phyloP scores from a whole-genome alignment of 129 eudicot species.

The Gnaphalium uliginosum region DNA sequence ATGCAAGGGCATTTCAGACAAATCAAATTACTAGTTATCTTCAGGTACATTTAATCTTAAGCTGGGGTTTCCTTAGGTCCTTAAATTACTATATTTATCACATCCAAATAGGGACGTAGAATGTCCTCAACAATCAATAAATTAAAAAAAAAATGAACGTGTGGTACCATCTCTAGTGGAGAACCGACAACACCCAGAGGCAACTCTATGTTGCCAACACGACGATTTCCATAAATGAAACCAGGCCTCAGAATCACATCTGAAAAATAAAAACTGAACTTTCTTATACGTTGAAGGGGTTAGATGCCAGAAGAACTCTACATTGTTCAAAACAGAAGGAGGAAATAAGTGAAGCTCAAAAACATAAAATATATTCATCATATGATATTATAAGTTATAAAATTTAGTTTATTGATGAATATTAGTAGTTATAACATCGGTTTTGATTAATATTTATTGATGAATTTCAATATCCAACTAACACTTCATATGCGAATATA shows the following conservation, averaged over 20 bases:
- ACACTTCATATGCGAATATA: too few species aligned
- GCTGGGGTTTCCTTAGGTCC: neutral
- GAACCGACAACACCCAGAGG: conserved; percentile 85
- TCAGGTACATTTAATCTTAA: neutral
- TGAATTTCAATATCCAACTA: too few species aligned
- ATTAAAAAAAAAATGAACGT: neutral
- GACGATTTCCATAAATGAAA: conserved; percentile 89
- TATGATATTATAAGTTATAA: too few species aligned
- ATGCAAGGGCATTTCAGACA: neutral
- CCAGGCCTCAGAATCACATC: conserved; percentile 96
- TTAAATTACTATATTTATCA: neutral
- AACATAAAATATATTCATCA: neutral
- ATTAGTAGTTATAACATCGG: too few species aligned
- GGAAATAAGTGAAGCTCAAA: neutral
- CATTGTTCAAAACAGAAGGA: neutral
- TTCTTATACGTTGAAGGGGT: neutral
- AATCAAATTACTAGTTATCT: neutral
- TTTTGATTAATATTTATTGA: too few species aligned
- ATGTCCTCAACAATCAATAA: neutral
- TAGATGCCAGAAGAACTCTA: neutral
- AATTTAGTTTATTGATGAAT: too few species aligned
- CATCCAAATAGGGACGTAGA: neutral
- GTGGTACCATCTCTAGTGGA: conserved; percentile 81
- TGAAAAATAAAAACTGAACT: conserved; percentile 34
- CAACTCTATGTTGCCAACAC: conserved; percentile 78